Evolutionary conservation across 2,329 filamentous ascomycete genomes (phyloP).

Genomic region (Orbilia blumenaviensis): DNA sequence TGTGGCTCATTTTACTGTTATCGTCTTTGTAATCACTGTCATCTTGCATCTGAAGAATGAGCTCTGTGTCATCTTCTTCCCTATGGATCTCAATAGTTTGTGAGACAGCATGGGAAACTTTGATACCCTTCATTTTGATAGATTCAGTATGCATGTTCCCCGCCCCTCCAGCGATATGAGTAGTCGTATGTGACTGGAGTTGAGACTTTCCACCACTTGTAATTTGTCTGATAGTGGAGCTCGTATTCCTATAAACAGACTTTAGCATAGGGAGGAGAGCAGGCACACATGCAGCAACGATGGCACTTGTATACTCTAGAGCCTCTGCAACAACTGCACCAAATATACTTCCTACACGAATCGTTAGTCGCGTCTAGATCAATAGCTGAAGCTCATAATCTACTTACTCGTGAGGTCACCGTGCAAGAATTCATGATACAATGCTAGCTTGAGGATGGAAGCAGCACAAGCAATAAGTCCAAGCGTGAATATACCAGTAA

Average conservation of each 20-base stretch:
- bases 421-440: constrained; percentile 22
- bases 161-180: constrained; percentile 29
- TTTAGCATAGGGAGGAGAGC: constrained; percentile 50
- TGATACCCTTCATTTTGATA: constrained; percentile 50
- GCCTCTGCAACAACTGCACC: constrained; percentile 31
- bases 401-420: constrained; percentile 44
- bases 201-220: constrained; percentile 42
- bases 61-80: constrained; percentile 26
- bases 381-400: background rate
- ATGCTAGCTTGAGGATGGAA: constrained; percentile 37
- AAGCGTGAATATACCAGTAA: constrained; percentile 38
- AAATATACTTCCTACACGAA: constrained; percentile 25
- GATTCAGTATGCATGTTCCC: constrained; percentile 23
- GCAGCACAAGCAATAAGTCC: constrained; percentile 41
- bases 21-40: constrained; percentile 18
- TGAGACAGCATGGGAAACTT: constrained; percentile 42
- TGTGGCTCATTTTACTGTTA: constrained; percentile 29
- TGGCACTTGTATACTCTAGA: constrained; percentile 42
- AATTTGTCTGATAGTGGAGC: constrained; percentile 35
- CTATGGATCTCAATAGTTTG: constrained; percentile 37
- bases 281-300: constrained; percentile 45
- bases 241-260: constrained; percentile 39
- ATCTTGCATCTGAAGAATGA: constrained; percentile 38
- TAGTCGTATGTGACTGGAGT: constrained; percentile 33
- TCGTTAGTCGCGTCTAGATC: background rate